A percentile compares a stretch with the other conserved stretches of the same genome.
These are phyloP conservation scores for Colletotrichum sojae DNA, from an alignment of 2,329 filamentous ascomycete species.

Conservation along the genomic window DNA sequence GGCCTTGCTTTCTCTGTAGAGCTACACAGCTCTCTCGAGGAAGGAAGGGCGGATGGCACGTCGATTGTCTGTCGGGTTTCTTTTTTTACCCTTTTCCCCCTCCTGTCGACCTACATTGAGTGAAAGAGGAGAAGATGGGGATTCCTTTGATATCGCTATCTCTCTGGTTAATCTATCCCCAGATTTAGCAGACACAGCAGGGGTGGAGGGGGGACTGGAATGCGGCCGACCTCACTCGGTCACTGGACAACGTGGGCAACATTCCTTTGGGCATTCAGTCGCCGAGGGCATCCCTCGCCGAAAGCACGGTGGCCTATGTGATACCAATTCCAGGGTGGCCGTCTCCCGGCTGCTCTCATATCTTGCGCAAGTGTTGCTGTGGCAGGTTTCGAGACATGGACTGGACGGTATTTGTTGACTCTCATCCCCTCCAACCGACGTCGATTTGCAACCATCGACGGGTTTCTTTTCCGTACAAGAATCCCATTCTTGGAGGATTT, in stretches of 20 bases:
- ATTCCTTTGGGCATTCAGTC: constrained; percentile 37
- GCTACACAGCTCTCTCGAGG: constrained; percentile 1
- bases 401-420: constrained; percentile 41
- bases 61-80: constrained; percentile 19
- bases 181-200: constrained; percentile 23
- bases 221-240: constrained; percentile 38
- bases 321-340: constrained; percentile 33
- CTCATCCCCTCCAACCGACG: constrained; percentile 31
- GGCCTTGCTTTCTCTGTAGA: constrained; percentile 24
- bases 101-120: constrained; percentile 24
- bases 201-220: constrained; percentile 34
- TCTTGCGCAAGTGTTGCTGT: constrained; percentile 37
- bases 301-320: constrained; percentile 38
- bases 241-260: constrained; percentile 35
- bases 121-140: constrained; percentile 14
- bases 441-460: constrained; percentile 39
- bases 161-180: constrained; percentile 25
- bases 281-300: constrained; percentile 32
- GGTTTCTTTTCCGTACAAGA: constrained; percentile 40
- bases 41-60: constrained; percentile 25
- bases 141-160: constrained; percentile 26
- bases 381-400: constrained; percentile 38
- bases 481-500: constrained; percentile 39
- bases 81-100: constrained; percentile 3
- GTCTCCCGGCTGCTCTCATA: constrained; percentile 38